phyloP scores from a whole-genome alignment of 2,329 filamentous ascomycete species.

The Diaporthe australafricana region DNA sequence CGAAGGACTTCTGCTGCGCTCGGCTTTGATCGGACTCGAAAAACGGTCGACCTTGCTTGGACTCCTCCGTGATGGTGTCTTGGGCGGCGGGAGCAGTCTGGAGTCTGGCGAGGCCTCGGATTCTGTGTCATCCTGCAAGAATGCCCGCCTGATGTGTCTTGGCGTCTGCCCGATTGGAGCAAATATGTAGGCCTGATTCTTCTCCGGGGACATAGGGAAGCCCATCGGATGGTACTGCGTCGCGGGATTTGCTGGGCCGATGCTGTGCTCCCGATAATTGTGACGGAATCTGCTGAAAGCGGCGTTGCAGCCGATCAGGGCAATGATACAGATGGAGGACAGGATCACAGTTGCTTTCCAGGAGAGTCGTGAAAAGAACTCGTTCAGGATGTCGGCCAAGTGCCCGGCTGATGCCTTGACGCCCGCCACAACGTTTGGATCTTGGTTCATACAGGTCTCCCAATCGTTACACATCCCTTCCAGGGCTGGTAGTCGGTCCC shows the following conservation, averaged over 20 bases:
- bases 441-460: slow-evolving; percentile 88
- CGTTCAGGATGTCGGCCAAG: slow-evolving; percentile 92
- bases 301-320: slow-evolving; percentile 60
- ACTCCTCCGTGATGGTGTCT: slow-evolving; percentile 61
- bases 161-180: slow-evolving; percentile 62
- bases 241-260: slow-evolving; percentile 18
- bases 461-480: slow-evolving; percentile 80
- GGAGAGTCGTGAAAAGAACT: slow-evolving; percentile 69
- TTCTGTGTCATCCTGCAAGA: slow-evolving; percentile 58
- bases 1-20: slow-evolving; percentile 42
- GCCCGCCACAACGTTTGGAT: slow-evolving; percentile 81
- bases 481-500: slow-evolving; percentile 78
- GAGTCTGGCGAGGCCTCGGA: slow-evolving; percentile 62
- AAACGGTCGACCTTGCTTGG: slow-evolving; percentile 63
- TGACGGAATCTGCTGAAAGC: slow-evolving; percentile 53
- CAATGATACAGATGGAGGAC: slow-evolving; percentile 59
- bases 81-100: slow-evolving; percentile 55
- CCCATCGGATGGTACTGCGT: slow-evolving; percentile 40
- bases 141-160: slow-evolving; percentile 55
- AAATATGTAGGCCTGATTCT: slow-evolving; percentile 60
- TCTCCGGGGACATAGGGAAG: slow-evolving; percentile 40
- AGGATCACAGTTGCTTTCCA: slow-evolving; percentile 53
- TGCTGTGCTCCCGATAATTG: slow-evolving; percentile 31
- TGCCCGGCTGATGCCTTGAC: slow-evolving; percentile 87
- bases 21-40: slow-evolving; percentile 59